phyloP scores from a whole-genome alignment of 441 rosid species.

The Euphorbia celastroides region DNA sequence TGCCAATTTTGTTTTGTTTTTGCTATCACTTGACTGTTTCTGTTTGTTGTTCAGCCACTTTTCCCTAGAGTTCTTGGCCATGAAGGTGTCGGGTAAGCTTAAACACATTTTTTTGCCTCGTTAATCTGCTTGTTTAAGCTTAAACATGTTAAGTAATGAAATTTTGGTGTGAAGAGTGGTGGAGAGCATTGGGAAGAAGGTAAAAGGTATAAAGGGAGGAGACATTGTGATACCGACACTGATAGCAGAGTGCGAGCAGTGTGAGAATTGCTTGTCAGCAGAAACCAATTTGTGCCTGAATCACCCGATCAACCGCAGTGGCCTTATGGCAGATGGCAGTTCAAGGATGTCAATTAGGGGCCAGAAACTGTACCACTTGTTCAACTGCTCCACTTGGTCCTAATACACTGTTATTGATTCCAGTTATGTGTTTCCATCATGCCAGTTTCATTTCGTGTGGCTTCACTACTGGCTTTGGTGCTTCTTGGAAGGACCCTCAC shows the following conservation, averaged over 20 bases:
- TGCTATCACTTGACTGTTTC: not conserved
- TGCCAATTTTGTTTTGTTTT: not conserved
- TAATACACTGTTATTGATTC: constrained; percentile 31
- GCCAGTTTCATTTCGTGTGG: constrained; percentile 48
- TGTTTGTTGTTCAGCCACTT: constrained; percentile 29
- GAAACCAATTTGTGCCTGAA: constrained; percentile 31
- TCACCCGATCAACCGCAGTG: constrained; percentile 14
- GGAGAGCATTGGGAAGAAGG: constrained; percentile 33
- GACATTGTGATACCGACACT: constrained; percentile 33
- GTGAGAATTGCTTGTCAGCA: constrained; percentile 34
- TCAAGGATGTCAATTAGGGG: constrained; percentile 40
- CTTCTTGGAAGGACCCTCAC: constrained; percentile 50
- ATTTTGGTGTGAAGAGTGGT: constrained; percentile 19
- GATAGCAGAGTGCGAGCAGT: constrained; percentile 33
- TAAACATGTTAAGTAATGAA: not conserved
- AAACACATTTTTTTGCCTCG: not conserved
- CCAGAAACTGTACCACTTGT: constrained; percentile 23
- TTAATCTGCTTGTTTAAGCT: too few relatives aligned
- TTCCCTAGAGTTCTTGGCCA: constrained; percentile 40
- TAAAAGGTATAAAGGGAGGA: constrained; percentile 26
- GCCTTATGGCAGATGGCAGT: constrained; percentile 36
- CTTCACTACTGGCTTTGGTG: constrained; percentile 51
- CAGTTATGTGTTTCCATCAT: constrained; percentile 25
- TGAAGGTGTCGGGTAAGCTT: constrained; percentile 38
- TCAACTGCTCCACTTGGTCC: constrained; percentile 42